Evolutionary conservation across 768 basidiomycete species (phyloP).

Genomic region (Saitozyma sp.): DNA sequence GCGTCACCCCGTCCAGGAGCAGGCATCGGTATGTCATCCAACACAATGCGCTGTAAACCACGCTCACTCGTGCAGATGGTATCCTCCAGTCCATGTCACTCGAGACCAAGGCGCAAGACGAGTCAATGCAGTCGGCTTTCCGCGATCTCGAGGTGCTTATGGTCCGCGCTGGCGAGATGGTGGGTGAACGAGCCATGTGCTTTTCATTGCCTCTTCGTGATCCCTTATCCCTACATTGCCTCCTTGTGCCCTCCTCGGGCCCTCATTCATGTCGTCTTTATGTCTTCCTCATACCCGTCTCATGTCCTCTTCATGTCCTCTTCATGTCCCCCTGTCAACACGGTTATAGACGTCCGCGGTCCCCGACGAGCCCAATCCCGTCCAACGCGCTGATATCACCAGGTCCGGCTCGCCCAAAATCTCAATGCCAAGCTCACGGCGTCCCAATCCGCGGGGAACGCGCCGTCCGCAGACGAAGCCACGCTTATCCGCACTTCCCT

Average conservation of each 20-base stretch:
- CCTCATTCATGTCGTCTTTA: no score
- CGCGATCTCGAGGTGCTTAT: slow-evolving; percentile 86
- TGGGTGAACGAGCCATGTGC: slow-evolving; percentile 5
- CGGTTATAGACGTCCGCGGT: slow-evolving; percentile 44
- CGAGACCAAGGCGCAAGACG: slow-evolving; percentile 64
- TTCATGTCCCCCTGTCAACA: no score
- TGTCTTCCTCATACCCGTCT: no score
- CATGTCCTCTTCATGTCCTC: no score
- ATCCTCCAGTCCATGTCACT: slow-evolving; percentile 75
- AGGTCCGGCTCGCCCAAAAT: slow-evolving; percentile 67
- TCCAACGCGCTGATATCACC: no score
- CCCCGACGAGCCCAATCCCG: slow-evolving; percentile 38
- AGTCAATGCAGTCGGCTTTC: slow-evolving; percentile 71
- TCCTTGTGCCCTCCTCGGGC: neutral
- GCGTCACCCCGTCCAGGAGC: slow-evolving; percentile 42
- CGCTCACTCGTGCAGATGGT: slow-evolving; percentile 60
- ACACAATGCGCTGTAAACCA: neutral
- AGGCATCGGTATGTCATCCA: slow-evolving; percentile 57
- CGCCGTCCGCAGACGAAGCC: slow-evolving; percentile 53
- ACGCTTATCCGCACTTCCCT: slow-evolving; percentile 85
- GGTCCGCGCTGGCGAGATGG: slow-evolving; percentile 90
- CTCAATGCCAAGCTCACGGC: slow-evolving; percentile 78
- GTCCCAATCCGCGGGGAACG: slow-evolving; percentile 31
- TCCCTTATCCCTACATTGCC: neutral
- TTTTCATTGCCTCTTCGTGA: neutral